These are phyloP conservation scores for Aspergillus affinis DNA, from an alignment of 495 filamentous ascomycete genomes.

Conservation along the genomic window DNA sequence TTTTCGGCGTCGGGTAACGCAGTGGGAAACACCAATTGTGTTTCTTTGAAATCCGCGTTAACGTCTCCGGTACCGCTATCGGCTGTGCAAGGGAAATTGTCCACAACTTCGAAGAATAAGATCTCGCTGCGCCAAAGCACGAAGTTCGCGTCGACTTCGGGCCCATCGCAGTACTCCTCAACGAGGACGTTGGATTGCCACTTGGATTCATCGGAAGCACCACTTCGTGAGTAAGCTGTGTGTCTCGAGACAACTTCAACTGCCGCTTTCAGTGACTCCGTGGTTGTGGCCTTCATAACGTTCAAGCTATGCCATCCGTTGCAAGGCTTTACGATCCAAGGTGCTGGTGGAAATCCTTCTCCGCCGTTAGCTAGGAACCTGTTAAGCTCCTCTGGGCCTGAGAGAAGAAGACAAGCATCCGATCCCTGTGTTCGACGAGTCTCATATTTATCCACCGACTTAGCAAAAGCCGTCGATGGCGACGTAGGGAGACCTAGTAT, in stretches of 20 bases:
- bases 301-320: no score
- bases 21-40: neutral
- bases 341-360: no score
- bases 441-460: neutral
- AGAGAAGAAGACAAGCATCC: neutral
- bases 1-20: neutral
- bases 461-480: neutral
- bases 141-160: constrained; percentile 3
- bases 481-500: neutral
- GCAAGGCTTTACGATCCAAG: no score
- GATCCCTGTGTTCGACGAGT: neutral
- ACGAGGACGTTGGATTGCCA: neutral
- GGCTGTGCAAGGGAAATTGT: neutral
- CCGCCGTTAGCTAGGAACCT: neutral
- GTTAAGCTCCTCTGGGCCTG: neutral
- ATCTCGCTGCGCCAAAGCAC: neutral
- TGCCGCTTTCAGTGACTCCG: no score
- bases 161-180: constrained; percentile 1
- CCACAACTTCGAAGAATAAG: neutral
- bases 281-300: no score
- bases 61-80: neutral
- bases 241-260: neutral
- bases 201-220: neutral
- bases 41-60: neutral
- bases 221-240: neutral